Conservation (phyloP, 169 alveolate genomes). For the Eimeria falciformis region DNA sequence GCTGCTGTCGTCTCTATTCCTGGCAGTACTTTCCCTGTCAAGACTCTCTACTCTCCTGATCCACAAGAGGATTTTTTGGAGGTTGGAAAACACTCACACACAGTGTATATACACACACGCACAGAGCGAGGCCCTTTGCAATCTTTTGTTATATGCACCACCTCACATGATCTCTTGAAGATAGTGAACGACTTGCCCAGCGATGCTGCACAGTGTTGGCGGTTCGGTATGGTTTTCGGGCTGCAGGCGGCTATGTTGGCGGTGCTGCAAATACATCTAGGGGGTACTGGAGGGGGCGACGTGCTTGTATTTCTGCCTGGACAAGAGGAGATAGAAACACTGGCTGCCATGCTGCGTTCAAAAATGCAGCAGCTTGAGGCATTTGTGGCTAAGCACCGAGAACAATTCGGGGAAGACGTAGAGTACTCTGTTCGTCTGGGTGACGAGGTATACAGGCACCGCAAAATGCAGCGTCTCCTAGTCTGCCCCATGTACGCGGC, state of each 20-base stretch:
- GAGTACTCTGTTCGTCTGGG: not conserved
- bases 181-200: too few relatives aligned
- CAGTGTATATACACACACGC: too few relatives aligned
- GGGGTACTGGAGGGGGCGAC: constrained; percentile 97
- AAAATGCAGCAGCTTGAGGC: constrained; percentile 93
- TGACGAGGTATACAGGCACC: constrained; percentile 7
- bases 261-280: constrained; percentile 97
- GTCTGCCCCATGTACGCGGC: constrained; percentile 98
- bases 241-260: constrained; percentile 95
- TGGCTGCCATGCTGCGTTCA: constrained; percentile 83
- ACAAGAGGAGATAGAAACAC: constrained; percentile 98
- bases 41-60: constrained; percentile 92
- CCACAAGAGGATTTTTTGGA: constrained; percentile 98
- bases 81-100: constrained; percentile 12
- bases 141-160: too few relatives aligned
- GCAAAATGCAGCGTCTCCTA: constrained; percentile 86
- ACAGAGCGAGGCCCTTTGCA: too few relatives aligned
- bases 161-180: too few relatives aligned
- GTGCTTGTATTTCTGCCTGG: constrained; percentile 99
- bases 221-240: too few relatives aligned
- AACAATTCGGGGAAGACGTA: not conserved
- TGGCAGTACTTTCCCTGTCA: constrained; percentile 96
- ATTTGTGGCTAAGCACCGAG: not conserved
- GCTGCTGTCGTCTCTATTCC: constrained; percentile 86
- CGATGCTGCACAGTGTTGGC: too few relatives aligned